Percentiles rank a stretch among this genome's conserved stretches.
Conservation (phyloP, 1,284 basidiomycete genomes). For the Cryptococcus sp. region DNA sequence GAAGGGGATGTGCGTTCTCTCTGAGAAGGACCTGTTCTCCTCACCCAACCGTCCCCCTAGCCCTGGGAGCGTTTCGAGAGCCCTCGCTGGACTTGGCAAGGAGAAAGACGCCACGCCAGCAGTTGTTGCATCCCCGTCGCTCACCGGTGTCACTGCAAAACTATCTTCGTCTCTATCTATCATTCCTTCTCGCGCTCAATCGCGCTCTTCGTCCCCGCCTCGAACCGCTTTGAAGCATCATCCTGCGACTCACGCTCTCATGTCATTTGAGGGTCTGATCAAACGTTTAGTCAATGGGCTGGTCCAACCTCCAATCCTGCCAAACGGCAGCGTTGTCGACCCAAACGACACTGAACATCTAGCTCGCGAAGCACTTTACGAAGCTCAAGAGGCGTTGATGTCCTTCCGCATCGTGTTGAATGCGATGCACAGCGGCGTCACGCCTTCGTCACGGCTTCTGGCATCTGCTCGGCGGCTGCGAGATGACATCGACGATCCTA, state of each 20-base stretch:
- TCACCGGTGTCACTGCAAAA: slow-evolving; percentile 40
- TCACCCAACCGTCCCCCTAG: slow-evolving; percentile 37
- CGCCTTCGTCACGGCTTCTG: slow-evolving; percentile 25
- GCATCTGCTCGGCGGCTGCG: slow-evolving; percentile 35
- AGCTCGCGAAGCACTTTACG: slow-evolving; percentile 51
- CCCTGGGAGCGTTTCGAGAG: slow-evolving; percentile 43
- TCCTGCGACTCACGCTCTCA: slow-evolving; percentile 45
- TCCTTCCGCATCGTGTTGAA: slow-evolving; percentile 47
- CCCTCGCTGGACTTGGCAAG: slow-evolving; percentile 38
- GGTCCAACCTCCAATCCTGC: slow-evolving; percentile 45
- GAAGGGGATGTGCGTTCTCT: slow-evolving; percentile 51
- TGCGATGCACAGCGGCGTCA: slow-evolving; percentile 37
- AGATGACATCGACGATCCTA: slow-evolving; percentile 48
- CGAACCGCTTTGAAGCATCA: slow-evolving; percentile 30
- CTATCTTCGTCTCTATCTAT: slow-evolving; percentile 40
- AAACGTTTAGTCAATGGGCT: slow-evolving; percentile 48
- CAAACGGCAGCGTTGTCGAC: slow-evolving; percentile 29
- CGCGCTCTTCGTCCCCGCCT: slow-evolving; percentile 50
- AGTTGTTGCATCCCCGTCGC: slow-evolving; percentile 29
- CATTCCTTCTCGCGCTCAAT: slow-evolving; percentile 41
- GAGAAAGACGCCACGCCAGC: slow-evolving; percentile 35
- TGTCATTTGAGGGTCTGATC: slow-evolving; percentile 51
- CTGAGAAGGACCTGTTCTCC: slow-evolving; percentile 33
- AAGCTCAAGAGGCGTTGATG: slow-evolving; percentile 51
- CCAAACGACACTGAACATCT: slow-evolving; percentile 47